Percentiles rank a stretch among this genome's conserved stretches.
Evolutionary conservation across 2,329 filamentous ascomycete species (phyloP).

Genomic region (Rachicladosporium sp.): DNA sequence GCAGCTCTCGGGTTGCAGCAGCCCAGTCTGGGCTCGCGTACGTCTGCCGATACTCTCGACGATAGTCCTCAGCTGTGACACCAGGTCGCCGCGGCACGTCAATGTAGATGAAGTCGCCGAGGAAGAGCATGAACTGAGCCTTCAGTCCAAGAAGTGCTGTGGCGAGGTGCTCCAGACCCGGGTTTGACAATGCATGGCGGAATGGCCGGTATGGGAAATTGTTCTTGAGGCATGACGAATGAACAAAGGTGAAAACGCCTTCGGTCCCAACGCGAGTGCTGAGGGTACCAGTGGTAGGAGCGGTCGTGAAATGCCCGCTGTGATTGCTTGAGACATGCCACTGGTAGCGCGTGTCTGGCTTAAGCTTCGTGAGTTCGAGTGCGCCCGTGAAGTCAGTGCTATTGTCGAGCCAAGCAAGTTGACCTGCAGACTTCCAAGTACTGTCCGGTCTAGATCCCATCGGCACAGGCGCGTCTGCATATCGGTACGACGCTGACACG

Average conservation of each 20-base stretch:
- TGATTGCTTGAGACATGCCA: slow-evolving; percentile 82
- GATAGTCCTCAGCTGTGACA: slow-evolving; percentile 59
- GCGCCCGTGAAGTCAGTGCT: slow-evolving; percentile 72
- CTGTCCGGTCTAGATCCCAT: slow-evolving; percentile 26
- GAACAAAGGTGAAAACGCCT: slow-evolving; percentile 76
- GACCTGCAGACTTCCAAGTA: slow-evolving; percentile 56
- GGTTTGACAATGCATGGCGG: slow-evolving; percentile 71
- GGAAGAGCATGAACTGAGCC: slow-evolving; percentile 59
- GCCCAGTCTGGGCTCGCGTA: slow-evolving; percentile 92
- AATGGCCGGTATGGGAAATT: slow-evolving; percentile 79
- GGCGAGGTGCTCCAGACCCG: slow-evolving; percentile 66
- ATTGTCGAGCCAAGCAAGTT: slow-evolving; percentile 52
- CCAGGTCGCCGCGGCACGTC: slow-evolving; percentile 79
- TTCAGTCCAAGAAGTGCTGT: slow-evolving; percentile 56
- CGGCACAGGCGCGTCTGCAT: slow-evolving; percentile 19
- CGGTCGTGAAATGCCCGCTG: slow-evolving; percentile 66
- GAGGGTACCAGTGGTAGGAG: slow-evolving; percentile 56
- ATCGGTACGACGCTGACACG: slow-evolving; percentile 53
- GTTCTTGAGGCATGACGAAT: slow-evolving; percentile 84
- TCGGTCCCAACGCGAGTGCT: slow-evolving; percentile 42
- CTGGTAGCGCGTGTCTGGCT: slow-evolving; percentile 63
- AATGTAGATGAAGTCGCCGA: slow-evolving; percentile 81
- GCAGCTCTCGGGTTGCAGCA: slow-evolving; percentile 61
- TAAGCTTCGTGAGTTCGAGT: slow-evolving; percentile 54
- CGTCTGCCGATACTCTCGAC: slow-evolving; percentile 86